Evolutionary conservation across 106 monocot species (phyloP), one percentile per base, ranked within the genome.

Genomic region (Agapanthus africanus): DNA sequence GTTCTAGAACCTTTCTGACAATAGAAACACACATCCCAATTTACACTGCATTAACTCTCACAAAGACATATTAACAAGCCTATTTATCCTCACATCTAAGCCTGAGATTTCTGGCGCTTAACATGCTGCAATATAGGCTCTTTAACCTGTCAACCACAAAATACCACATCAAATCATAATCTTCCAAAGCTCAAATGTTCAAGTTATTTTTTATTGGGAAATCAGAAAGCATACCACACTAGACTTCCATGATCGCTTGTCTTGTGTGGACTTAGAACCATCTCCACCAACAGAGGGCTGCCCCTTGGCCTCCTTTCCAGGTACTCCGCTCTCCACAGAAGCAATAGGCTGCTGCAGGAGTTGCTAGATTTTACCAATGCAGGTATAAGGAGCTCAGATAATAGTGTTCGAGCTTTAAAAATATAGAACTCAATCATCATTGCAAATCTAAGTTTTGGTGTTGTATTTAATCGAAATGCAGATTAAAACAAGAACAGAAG

Each of bases 311-410:
- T 77, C 81, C 32, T 73, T 73, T 60, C 80, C 76, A 28, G 66
- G 46, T 22, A 92, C 79, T n/a, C n/a, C n/a, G 69, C 97, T 97
- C 88, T 97, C 91, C n/a, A 97, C 34, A 37, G 97, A 92, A 65
- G 88, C 73, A 54, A 88, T 78, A 6, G 88, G 88, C 91, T 91
- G 78, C 26, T 32, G 21, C 30, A n/a, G 9, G 34, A 35, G 23
- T 35, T 28, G 63, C 30, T 34, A 21, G 14, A 26, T 16, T n/a
- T n/a, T n/a, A n/a, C n/a, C 37, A 59, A 59, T 59, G 30, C 16
- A 59, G 4, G 8, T 59, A 34, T 26, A 25, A 23, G 11, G 54
- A 54, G 54, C 25, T 25, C n/a, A n/a, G n/a, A n/a, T n/a, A n/a
- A n/a, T n/a, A n/a, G n/a, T n/a, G n/a, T n/a, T n/a, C n/a, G n/a